These are phyloP conservation scores for Lactarius trivialis DNA, from an alignment of 768 basidiomycete genomes.

Conservation along the genomic window DNA sequence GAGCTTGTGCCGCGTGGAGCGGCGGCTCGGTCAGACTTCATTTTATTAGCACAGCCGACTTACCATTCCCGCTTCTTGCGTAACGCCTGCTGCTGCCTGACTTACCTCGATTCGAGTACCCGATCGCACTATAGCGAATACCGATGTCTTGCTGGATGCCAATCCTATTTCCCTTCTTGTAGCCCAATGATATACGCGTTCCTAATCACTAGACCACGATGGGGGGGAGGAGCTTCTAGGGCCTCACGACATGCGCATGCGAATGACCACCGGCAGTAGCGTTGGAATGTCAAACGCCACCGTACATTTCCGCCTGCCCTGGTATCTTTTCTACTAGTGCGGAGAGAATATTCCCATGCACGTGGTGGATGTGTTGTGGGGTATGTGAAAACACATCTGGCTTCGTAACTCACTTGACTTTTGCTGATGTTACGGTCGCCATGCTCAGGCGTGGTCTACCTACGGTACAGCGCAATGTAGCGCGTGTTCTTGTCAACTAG, in stretches of 20 bases:
- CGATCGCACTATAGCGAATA: conserved; percentile 7
- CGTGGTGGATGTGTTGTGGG: not conserved
- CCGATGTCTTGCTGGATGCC: conserved; percentile 6
- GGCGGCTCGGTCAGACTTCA: not conserved
- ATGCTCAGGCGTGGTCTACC: not conserved
- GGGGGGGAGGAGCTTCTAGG: not conserved
- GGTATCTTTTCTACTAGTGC: not conserved
- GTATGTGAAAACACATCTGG: not conserved
- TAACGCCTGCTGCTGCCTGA: not conserved
- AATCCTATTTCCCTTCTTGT: conserved; percentile 6
- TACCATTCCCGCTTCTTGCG: not conserved
- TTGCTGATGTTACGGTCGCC: not conserved
- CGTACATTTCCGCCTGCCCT: not conserved
- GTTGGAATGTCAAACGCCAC: not conserved
- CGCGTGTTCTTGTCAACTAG: not conserved
- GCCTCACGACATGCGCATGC: not conserved
- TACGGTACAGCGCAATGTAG: not conserved
- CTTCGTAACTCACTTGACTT: not conserved
- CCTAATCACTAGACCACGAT: not conserved
- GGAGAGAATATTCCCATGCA: not conserved
- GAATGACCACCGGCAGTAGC: not conserved
- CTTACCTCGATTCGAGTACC: conserved; percentile 11
- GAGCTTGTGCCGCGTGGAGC: not conserved
- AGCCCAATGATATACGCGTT: conserved; percentile 2
- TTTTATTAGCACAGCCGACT: conserved; percentile 9